Conservation (phyloP, 1,139 yeast genomes). For the Casaregolazyma lundiana region DNA sequence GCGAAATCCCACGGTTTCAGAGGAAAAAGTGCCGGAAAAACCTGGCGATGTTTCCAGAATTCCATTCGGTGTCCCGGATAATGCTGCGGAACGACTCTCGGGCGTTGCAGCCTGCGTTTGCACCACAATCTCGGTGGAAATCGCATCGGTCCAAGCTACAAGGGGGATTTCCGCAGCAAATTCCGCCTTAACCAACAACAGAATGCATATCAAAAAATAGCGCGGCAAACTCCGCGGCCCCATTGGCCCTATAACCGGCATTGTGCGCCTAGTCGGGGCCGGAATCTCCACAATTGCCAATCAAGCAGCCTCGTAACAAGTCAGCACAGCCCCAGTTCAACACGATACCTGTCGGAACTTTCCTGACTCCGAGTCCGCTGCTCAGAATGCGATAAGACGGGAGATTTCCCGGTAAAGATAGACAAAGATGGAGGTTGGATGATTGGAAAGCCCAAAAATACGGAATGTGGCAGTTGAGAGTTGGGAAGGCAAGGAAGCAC, state of each 20-base stretch:
- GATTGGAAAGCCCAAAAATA: background rate
- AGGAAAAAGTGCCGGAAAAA: background rate
- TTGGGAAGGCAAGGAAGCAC: background rate
- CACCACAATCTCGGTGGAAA: no score
- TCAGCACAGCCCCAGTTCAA: no score
- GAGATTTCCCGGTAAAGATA: background rate
- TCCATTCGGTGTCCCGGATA: background rate
- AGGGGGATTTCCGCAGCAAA: background rate
- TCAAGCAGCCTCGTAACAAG: no score
- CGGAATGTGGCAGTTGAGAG: background rate
- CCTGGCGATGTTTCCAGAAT: background rate
- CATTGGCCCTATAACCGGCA: background rate
- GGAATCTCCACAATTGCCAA: background rate
- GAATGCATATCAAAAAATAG: background rate
- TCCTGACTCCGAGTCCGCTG: background rate
- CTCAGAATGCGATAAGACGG: background rate
- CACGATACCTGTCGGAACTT: background rate
- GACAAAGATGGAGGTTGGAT: no score
- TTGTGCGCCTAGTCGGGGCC: background rate
- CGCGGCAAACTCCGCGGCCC: background rate
- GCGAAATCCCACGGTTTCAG: background rate
- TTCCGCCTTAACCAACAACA: background rate
- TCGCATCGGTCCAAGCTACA: background rate
- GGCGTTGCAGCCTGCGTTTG: background rate
- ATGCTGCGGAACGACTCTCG: background rate